Evolutionary conservation across 768 basidiomycete species (phyloP), one percentile per base, ranked within the genome.

Genomic region (Cystobasidium tubakii): DNA sequence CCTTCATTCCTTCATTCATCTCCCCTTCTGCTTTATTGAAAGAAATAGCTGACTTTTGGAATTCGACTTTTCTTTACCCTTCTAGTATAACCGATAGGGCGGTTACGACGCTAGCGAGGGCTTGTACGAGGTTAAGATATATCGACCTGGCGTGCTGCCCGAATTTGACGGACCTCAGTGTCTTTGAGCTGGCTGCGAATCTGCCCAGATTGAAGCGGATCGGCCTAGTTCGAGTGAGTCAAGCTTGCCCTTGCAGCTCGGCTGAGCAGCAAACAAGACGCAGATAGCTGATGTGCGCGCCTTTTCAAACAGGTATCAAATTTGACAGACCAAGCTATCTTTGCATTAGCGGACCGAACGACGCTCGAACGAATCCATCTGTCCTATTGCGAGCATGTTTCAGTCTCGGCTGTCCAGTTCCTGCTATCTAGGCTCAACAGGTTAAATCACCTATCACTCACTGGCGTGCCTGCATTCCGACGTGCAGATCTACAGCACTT

Each of bases 81-180:
- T 23, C 27, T 12, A 88, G 87, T 77, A 92, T 98, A 75, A 95
- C 92, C 7, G 96, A 99, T 81, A 86, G 86, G 46, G 91, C 90
- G 9, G 89, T 99, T 42, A 88, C 87, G 70, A 85, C 86, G 12
- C 84, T 99, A 27, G 94, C 92, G 13, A 85, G 91, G 53, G 85
- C 87, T 42, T 99, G 96, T 82, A 92, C 90, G 0, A 85, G 95
- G 34, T 81, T 99, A 76, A 85, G 96, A 78, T 99, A 98, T 80
- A 88, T 99, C 77, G 96, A 99, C 81, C 88, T 99, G 75, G 96
- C 96, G 4, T 93, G 93, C 82, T 98, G 95, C 78, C 83, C 86
- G 1, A 85, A 87, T 43, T 83, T 99, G 62, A 95, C 95, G 29
- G 95, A 99, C 81, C 87, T 92, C 86, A 91, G 91, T 65, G 91